Conservation (phyloP, 148 eudicot species). For the Nyssa sinensis region DNA sequence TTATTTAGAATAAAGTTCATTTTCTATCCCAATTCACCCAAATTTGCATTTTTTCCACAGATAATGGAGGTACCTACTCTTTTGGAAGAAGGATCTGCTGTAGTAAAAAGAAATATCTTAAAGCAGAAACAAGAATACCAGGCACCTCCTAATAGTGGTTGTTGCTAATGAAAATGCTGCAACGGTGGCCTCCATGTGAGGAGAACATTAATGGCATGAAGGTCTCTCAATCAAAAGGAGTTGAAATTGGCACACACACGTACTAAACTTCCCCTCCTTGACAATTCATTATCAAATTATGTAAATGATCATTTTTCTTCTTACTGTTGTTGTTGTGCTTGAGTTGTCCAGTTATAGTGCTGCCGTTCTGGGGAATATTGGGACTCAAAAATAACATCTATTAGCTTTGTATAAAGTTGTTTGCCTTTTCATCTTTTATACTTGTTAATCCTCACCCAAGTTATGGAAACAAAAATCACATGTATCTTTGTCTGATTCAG, state of each 20-base stretch:
- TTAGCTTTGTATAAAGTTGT: slow-evolving; percentile 14
- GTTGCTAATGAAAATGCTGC: slow-evolving; percentile 56
- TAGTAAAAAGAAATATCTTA: slow-evolving; percentile 67
- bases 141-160: slow-evolving; percentile 37
- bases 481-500: background rate
- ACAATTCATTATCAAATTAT: no score
- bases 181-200: background rate
- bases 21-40: background rate
- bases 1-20: background rate
- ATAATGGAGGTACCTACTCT: slow-evolving; percentile 91
- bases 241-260: background rate
- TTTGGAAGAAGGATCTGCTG: slow-evolving; percentile 80
- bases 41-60: background rate
- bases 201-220: no score
- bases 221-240: no score
- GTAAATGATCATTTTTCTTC: slow-evolving; percentile 21
- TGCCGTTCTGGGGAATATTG: slow-evolving; percentile 7
- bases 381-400: slow-evolving; percentile 6
- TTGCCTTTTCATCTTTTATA: background rate
- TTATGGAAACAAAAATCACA: background rate
- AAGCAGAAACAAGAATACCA: slow-evolving; percentile 71
- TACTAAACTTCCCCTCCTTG: no score
- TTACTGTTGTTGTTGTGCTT: slow-evolving; percentile 9
- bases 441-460: background rate
- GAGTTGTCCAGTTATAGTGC: slow-evolving; percentile 1